phyloP scores from a whole-genome alignment of 2,329 filamentous ascomycete species.

The Aspergillus piperis region DNA sequence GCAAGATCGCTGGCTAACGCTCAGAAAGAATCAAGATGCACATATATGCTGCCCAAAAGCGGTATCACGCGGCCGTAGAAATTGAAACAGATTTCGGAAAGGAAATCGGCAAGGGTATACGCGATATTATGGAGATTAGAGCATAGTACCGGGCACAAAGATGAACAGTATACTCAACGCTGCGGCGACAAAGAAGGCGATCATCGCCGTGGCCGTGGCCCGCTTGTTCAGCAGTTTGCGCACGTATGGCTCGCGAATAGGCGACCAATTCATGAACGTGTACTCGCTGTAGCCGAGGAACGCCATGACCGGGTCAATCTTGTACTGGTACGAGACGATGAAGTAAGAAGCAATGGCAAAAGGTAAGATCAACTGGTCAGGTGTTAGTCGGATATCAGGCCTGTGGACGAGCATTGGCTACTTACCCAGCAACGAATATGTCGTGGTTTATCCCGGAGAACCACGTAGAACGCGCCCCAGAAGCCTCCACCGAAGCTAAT shows the following conservation, averaged over 20 bases:
- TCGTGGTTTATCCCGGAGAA: constrained; percentile 80
- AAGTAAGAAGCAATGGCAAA: constrained; percentile 91
- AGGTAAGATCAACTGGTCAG: constrained; percentile 70
- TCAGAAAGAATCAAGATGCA: neutral
- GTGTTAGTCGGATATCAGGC: constrained; percentile 23
- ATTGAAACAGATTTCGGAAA: neutral
- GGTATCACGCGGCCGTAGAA: neutral
- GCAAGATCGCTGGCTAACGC: constrained; percentile 1
- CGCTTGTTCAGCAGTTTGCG: constrained; percentile 81
- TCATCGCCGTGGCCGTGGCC: constrained; percentile 74
- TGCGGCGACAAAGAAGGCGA: constrained; percentile 75
- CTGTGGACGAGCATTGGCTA: constrained; percentile 19
- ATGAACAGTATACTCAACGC: constrained; percentile 90
- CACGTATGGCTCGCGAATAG: constrained; percentile 87
- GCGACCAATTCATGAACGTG: constrained; percentile 88
- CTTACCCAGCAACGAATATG: constrained; percentile 80
- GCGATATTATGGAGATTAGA: constrained; percentile 27
- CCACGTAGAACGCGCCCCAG: constrained; percentile 91
- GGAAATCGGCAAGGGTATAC: neutral
- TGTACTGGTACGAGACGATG: constrained; percentile 90
- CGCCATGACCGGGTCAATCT: constrained; percentile 87
- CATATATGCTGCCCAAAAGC: constrained; percentile 4
- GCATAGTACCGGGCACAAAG: constrained; percentile 77
- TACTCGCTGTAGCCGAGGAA: constrained; percentile 92
- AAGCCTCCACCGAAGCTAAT: constrained; percentile 86